These are phyloP conservation scores for Ceratocystis cubensis DNA, from an alignment of 2,329 filamentous ascomycete species.

Conservation along the genomic window DNA sequence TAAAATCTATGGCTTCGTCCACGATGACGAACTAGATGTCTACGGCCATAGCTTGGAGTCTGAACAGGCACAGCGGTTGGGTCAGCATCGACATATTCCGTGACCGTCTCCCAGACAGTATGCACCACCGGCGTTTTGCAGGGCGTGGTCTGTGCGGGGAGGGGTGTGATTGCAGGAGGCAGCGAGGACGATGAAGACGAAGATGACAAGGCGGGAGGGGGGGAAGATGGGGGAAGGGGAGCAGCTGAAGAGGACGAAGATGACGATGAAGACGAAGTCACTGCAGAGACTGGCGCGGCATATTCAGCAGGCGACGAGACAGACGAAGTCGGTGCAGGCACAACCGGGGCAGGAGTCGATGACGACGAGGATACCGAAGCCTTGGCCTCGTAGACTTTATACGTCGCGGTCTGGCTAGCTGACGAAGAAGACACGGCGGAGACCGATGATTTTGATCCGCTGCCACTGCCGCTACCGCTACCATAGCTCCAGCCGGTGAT, in stretches of 20 bases:
- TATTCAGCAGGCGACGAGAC: too few species aligned
- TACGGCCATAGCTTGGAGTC: not conserved
- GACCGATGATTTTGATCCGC: not conserved
- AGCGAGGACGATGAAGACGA: not conserved
- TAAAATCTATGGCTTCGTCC: not conserved
- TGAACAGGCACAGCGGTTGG: slow-evolving; percentile 2
- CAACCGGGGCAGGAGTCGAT: slow-evolving; percentile 1
- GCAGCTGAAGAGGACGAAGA: not conserved
- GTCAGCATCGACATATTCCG: slow-evolving; percentile 30
- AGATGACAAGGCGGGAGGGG: not conserved
- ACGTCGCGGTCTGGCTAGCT: not conserved
- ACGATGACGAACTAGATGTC: not conserved
- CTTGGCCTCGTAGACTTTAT: slow-evolving; percentile 7
- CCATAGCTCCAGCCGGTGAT: slow-evolving; percentile 42
- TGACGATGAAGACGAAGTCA: not conserved
- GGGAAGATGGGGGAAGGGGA: not conserved
- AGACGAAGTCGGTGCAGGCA: not conserved
- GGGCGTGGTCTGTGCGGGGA: slow-evolving; percentile 18
- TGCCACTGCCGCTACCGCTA: slow-evolving; percentile 24
- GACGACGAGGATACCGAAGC: slow-evolving; percentile 12
- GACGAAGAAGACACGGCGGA: not conserved
- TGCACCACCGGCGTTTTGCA: slow-evolving; percentile 26
- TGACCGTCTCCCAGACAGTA: slow-evolving; percentile 37
- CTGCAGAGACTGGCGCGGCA: too few species aligned
- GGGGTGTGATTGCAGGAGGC: not conserved